Evolutionary conservation across 176 grass and related monocot species (phyloP).

Genomic region (Poa annua): DNA sequence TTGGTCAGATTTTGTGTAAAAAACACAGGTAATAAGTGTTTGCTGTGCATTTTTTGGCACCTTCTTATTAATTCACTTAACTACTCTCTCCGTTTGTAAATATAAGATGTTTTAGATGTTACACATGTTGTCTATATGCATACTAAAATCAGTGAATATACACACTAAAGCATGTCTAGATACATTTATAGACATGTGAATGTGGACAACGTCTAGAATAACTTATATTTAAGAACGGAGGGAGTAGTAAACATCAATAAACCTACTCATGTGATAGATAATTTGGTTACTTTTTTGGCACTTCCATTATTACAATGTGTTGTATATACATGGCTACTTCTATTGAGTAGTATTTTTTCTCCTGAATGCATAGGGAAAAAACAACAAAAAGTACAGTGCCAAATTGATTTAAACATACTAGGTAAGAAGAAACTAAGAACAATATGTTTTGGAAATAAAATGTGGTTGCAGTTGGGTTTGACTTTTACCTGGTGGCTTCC

Average conservation of each 20-base stretch:
- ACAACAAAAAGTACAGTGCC: too few relatives aligned
- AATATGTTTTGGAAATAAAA: neutral
- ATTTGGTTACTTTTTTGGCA: neutral
- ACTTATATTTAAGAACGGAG: too few relatives aligned
- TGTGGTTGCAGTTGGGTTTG: neutral
- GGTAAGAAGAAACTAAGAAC: too few relatives aligned
- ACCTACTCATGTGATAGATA: neutral
- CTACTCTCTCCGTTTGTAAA: too few relatives aligned
- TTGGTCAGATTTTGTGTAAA: neutral
- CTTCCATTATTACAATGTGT: neutral
- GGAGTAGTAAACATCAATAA: neutral
- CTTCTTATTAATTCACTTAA: neutral
- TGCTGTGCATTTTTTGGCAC: neutral
- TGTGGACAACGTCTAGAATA: too few relatives aligned
- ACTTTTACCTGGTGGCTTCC: slow-evolving; percentile 78
- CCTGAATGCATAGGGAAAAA: too few relatives aligned
- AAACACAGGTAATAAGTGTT: neutral
- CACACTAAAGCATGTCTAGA: too few relatives aligned
- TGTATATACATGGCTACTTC: neutral
- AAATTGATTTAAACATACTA: too few relatives aligned
- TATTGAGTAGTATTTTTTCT: neutral
- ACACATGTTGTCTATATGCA: too few relatives aligned
- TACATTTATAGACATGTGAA: too few relatives aligned
- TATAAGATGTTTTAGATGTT: too few relatives aligned
- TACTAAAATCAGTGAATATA: too few relatives aligned